Evolutionary conservation across 2,329 filamentous ascomycete species (phyloP), one percentile per base, ranked within the genome.

Genomic region (Cryphonectria japonica): DNA sequence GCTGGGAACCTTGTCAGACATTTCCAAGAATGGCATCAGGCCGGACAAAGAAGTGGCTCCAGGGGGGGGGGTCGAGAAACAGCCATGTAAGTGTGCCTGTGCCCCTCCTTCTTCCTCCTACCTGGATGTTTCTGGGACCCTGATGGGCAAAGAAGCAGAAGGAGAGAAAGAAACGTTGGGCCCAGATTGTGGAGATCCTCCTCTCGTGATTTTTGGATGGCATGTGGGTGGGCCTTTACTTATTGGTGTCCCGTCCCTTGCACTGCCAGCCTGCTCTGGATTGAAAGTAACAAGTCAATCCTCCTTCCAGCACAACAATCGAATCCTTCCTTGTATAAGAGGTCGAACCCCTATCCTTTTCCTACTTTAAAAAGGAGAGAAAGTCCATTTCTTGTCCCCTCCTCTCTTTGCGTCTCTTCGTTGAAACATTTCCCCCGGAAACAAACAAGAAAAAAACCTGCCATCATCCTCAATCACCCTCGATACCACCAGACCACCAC

Each of bases 1-100:
- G 71, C 43, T 43, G n/a, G 34, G 46, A 5, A 19, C 57, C 59
- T 50, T 50, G 46, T 50, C 60, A 52, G 34, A 7, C 29, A 7
- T 9, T 32, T 66, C 64, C 64, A 16, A 61, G 52, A 61, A 43
- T 29, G 68, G 63, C 39, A 66, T 62, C 29, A 54, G 46, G 67
- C 39, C 32, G 61, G 32, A 46, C 43, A 50, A 22, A 39, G 37
- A 37, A 46, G 46, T 37, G 54, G 57, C 54, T 52, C 67, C 39
- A 66, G 62, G 66, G 39, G 68, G 60, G 68, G 60, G 68, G 60
- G 54, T 72, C 52, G 29, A 19, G 9, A 32, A 32, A n/a, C 6
- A 16, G 4, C 19, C 65, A 54, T 39, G 52, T 54, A 26, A 26
- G 29, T 34, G 34, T 34, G 34, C 65, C 39, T 52, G n/a, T 26